Evolutionary conservation across 2,329 filamentous ascomycete species (phyloP).

Genomic region (Lecanicillium sp.): DNA sequence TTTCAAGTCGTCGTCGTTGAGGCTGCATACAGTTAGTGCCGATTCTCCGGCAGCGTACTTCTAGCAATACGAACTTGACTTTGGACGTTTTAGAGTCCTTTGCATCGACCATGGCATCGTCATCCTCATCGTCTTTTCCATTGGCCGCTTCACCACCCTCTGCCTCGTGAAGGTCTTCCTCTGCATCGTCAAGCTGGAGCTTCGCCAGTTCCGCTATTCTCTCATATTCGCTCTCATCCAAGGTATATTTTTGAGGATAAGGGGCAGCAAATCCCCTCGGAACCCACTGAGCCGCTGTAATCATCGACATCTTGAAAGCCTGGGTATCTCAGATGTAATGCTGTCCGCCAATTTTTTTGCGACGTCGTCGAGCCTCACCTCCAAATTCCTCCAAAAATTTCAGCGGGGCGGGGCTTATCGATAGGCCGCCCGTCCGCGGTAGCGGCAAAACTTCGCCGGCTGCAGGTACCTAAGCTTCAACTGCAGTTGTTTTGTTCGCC

Average conservation of each 20-base stretch:
- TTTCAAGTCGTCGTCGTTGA: constrained; percentile 79
- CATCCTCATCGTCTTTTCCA: constrained; percentile 18
- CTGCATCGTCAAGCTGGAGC: constrained; percentile 82
- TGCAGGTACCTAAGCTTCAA: background rate
- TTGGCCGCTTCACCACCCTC: constrained; percentile 31
- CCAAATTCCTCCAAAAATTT: constrained; percentile 8
- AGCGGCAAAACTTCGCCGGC: constrained; percentile 10
- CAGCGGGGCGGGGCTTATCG: constrained; percentile 10
- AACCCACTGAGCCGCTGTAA: constrained; percentile 69
- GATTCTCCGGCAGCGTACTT: too few species aligned
- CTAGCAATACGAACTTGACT: constrained; percentile 26
- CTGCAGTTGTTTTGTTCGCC: background rate
- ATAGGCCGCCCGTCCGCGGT: constrained; percentile 1
- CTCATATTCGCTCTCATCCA: constrained; percentile 67
- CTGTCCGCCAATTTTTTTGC: constrained; percentile 7
- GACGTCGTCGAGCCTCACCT: constrained; percentile 4
- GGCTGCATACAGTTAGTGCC: constrained; percentile 27
- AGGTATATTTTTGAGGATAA: constrained; percentile 66
- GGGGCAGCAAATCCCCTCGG: constrained; percentile 68
- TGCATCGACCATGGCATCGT: constrained; percentile 27
- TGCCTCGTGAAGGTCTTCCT: constrained; percentile 73
- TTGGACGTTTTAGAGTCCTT: constrained; percentile 22
- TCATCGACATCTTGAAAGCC: constrained; percentile 55
- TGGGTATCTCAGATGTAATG: constrained; percentile 15
- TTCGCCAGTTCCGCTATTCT: constrained; percentile 68